Percentiles rank a stretch among this genome's conserved stretches.
Conservation (phyloP, 805 yeast genomes). For the Ogataea pignaliae region DNA sequence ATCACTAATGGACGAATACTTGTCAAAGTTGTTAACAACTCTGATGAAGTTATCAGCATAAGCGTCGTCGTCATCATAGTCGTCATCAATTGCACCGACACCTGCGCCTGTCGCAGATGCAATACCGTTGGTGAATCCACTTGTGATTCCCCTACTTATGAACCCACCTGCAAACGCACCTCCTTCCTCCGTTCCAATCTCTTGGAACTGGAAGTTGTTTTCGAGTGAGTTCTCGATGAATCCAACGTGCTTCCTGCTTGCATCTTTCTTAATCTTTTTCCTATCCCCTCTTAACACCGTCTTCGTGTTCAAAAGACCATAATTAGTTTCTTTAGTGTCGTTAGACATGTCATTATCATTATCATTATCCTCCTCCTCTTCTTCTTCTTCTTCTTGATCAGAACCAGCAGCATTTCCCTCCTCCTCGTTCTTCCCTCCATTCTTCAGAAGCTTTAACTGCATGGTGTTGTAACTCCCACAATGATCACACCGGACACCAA, state of each 20-base stretch:
- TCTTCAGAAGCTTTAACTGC: conserved; percentile 61
- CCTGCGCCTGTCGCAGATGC: conserved; percentile 4
- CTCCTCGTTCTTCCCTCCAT: too few species aligned
- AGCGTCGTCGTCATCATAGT: conserved; percentile 20
- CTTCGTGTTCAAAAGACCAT: background rate
- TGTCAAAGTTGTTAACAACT: conserved; percentile 32
- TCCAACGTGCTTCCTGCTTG: background rate
- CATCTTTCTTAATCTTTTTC: background rate
- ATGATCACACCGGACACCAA: conserved; percentile 84
- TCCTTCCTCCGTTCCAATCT: conserved; percentile 9
- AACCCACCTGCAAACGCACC: background rate
- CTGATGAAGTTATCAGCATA: conserved; percentile 30
- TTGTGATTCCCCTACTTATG: background rate
- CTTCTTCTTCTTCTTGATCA: too few species aligned
- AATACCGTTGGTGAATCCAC: background rate
- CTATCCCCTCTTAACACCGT: conserved; percentile 1
- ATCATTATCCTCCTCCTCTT: conserved; percentile 37
- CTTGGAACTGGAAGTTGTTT: conserved; percentile 31
- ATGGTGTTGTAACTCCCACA: conserved; percentile 86
- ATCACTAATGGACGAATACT: conserved; percentile 30
- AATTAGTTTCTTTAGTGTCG: conserved; percentile 7
- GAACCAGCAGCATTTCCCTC: too few species aligned
- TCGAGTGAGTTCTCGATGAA: conserved; percentile 26
- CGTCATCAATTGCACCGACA: conserved; percentile 16
- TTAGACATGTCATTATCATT: conserved; percentile 21